Base-by-base conservation (phyloP, 768 basidiomycete genomes). In the Porphyrellus cyaneotinctus region DNA sequence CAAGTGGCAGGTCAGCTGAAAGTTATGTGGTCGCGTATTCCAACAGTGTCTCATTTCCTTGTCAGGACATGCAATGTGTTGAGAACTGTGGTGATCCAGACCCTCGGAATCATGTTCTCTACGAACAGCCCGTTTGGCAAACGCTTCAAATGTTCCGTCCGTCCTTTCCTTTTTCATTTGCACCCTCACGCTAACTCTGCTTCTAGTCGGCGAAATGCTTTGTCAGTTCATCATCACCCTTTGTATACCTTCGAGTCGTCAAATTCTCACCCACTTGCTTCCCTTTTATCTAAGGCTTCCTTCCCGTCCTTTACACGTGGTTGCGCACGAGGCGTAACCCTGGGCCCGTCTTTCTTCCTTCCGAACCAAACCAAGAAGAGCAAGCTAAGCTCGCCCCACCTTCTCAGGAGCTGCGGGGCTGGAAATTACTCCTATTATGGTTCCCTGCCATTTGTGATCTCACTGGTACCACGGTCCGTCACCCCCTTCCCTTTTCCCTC, bases 61-160 rank as follows among this genome's bases (percentile, higher is more conserved):
- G 46, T 13, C 55, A 88, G 85, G 95, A 98, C 69, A 95, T 97
- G 91, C 92, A 97, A 84, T 98, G 95, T 65, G 95, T 97, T 39
- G 92, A 92, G 78, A 89, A 95, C 70, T 98, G 95, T 68, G 67
- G 69, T 43, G 78, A 85, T 58, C 79, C 80, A 33, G 74, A 90
- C 69, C 79, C 84, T 2, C 56, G 63, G 4, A 74, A 75, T 32
- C 83, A 80, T 49, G 77, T 93, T 44, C 78, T 91, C 28, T 98
- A 89, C 68, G 94, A 97, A 64, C 95, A 97, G 68, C 94, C 93
- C 6, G 91, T 95, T 23, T 89, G 91, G 88, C 91, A 93, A 70
- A 91, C 84, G 14, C 78, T 92, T 36, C 88, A 91, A 70, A 93
- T 91, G 89, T 91, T 91, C 71, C 76, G 88, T 90, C 65, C 70